Conservation (phyloP, 2,329 filamentous ascomycete genomes). For the Fusarium sp. region DNA sequence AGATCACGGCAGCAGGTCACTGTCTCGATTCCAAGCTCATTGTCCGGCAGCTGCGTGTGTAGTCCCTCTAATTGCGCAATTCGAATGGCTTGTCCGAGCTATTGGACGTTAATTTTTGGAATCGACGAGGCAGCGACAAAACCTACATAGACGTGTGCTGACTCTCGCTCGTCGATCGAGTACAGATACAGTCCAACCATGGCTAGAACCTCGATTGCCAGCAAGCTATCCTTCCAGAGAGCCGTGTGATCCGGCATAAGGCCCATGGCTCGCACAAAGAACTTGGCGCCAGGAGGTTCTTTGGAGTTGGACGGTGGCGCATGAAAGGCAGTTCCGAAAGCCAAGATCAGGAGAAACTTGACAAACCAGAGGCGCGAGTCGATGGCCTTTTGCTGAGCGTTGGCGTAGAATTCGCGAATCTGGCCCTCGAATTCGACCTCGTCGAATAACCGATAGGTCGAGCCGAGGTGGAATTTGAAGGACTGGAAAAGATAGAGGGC, state of each 20-base stretch:
- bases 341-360: conserved; percentile 66
- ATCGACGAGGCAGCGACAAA: rapidly evolving
- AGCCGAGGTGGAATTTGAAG: conserved; percentile 58
- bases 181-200: conserved; percentile 57
- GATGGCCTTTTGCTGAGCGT: conserved; percentile 37
- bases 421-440: conserved; percentile 51
- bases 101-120: not conserved
- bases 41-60: conserved; percentile 58
- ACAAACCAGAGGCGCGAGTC: conserved; percentile 62
- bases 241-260: conserved; percentile 54
- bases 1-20: conserved; percentile 55
- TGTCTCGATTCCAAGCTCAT: conserved; percentile 52
- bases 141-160: conserved; percentile 50
- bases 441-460: conserved; percentile 55
- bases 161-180: conserved; percentile 56
- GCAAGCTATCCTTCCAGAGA: conserved; percentile 56
- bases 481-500: conserved; percentile 53
- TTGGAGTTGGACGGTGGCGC: conserved; percentile 41
- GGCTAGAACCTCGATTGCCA: conserved; percentile 57
- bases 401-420: conserved; percentile 46
- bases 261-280: conserved; percentile 54
- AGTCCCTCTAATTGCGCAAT: conserved; percentile 60
- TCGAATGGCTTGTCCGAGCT: conserved; percentile 59
- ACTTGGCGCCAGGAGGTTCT: conserved; percentile 51
- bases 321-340: conserved; percentile 53